Percentiles rank a stretch among this genome's conserved stretches.
Conservation (phyloP, 768 basidiomycete genomes). For the Cyathus striatus region DNA sequence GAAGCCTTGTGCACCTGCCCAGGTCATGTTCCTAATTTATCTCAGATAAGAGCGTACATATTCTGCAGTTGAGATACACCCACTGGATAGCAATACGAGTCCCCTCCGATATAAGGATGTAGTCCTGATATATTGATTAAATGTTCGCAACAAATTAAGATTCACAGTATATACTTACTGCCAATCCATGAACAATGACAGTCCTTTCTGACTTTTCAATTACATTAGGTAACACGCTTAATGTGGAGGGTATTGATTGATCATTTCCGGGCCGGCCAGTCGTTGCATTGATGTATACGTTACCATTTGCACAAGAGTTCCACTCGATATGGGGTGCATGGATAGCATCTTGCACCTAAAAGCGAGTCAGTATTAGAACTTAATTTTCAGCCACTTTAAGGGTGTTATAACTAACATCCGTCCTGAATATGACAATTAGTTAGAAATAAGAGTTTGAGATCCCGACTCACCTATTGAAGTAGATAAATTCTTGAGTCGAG, state of each 20-base stretch:
- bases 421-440: too few species aligned
- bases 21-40: conserved; percentile 34
- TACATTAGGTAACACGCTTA: conserved; percentile 62
- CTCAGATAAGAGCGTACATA: not conserved
- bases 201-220: conserved; percentile 64
- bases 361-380: too few species aligned
- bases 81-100: conserved; percentile 51
- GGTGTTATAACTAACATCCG: too few species aligned
- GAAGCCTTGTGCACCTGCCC: conserved; percentile 64
- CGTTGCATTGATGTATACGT: conserved; percentile 47
- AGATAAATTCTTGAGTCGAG: conserved; percentile 49
- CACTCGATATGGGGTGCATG: conserved; percentile 64
- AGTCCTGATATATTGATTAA: conserved; percentile 20
- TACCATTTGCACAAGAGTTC: conserved; percentile 43
- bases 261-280: conserved; percentile 37
- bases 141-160: conserved; percentile 9
- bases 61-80: conserved; percentile 1
- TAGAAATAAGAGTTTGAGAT: too few species aligned
- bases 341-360: conserved; percentile 44
- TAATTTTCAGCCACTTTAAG: too few species aligned
- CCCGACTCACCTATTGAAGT: conserved; percentile 41
- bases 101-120: conserved; percentile 38
- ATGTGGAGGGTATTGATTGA: conserved; percentile 49
- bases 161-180: conserved; percentile 38
- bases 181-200: conserved; percentile 65